Evolutionary conservation across 192 early-diverging fungal genomes (phyloP).

Genomic region (Coemansia sp.): DNA sequence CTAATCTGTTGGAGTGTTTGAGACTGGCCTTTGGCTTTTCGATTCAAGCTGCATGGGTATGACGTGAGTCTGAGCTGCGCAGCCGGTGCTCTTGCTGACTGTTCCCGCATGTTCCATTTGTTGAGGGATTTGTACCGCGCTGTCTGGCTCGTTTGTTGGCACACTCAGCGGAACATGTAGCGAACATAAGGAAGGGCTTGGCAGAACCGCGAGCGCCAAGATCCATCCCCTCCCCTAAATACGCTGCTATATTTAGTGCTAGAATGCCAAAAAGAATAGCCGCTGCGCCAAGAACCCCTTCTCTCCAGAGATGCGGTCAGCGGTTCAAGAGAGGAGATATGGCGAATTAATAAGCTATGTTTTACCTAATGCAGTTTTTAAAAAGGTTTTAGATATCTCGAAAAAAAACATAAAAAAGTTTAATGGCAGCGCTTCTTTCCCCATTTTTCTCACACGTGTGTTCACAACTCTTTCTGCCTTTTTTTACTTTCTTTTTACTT

Average conservation of each 20-base stretch:
- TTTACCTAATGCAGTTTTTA: no score
- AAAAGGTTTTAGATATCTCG: background rate
- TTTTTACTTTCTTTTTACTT: slow-evolving; percentile 1
- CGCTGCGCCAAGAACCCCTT: background rate
- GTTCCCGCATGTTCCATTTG: background rate
- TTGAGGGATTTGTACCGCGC: no score
- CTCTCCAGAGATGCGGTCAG: background rate
- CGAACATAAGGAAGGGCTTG: background rate
- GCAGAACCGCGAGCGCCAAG: background rate
- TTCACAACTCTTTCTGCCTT: background rate
- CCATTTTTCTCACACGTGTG: background rate
- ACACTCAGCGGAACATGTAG: no score
- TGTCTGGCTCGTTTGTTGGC: no score
- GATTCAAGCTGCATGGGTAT: background rate
- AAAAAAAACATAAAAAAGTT: background rate
- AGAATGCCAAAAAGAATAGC: background rate
- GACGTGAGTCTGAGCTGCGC: background rate
- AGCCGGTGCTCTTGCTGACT: background rate
- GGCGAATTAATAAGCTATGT: no score
- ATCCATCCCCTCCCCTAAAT: background rate
- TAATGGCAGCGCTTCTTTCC: no score
- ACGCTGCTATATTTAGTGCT: background rate
- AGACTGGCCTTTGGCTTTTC: background rate
- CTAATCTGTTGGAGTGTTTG: no score
- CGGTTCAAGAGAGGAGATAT: no score